Conservation (phyloP, 805 yeast species). For the Wickerhamomyces sydowiorum region DNA sequence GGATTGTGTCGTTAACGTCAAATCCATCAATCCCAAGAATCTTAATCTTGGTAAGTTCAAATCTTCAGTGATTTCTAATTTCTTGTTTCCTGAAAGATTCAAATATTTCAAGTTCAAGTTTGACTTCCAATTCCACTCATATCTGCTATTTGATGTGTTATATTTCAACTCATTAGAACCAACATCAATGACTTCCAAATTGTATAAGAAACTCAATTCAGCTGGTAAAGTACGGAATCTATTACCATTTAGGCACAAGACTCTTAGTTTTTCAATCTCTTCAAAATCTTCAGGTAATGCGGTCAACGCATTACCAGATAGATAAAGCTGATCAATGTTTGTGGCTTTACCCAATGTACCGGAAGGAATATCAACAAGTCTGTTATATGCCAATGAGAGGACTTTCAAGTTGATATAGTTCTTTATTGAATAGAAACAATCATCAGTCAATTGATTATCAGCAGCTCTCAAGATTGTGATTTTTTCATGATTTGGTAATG, state of each 20-base stretch:
- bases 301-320: conserved; percentile 79
- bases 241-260: conserved; percentile 74
- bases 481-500: conserved; percentile 37
- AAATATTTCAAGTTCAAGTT: conserved; percentile 70
- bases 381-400: conserved; percentile 81
- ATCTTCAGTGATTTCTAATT: conserved; percentile 82
- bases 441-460: conserved; percentile 80
- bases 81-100: conserved; percentile 87
- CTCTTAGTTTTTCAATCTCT: conserved; percentile 46
- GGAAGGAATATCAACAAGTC: conserved; percentile 70
- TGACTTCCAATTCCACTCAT: conserved; percentile 97
- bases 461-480: conserved; percentile 59
- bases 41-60: conserved; percentile 69
- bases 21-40: conserved; percentile 88
- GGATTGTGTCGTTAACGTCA: conserved; percentile 80
- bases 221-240: conserved; percentile 84
- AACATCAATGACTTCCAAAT: conserved; percentile 73
- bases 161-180: conserved; percentile 88
- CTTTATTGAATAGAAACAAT: conserved; percentile 63
- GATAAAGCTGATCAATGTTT: conserved; percentile 55
- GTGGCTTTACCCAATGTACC: conserved; percentile 59
- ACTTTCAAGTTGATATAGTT: conserved; percentile 49
- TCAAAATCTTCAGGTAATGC: conserved; percentile 83
- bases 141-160: conserved; percentile 89
- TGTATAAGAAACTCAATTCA: conserved; percentile 65